Conservation (phyloP, 2,329 filamentous ascomycete species). For the Peltaster fructicola region DNA sequence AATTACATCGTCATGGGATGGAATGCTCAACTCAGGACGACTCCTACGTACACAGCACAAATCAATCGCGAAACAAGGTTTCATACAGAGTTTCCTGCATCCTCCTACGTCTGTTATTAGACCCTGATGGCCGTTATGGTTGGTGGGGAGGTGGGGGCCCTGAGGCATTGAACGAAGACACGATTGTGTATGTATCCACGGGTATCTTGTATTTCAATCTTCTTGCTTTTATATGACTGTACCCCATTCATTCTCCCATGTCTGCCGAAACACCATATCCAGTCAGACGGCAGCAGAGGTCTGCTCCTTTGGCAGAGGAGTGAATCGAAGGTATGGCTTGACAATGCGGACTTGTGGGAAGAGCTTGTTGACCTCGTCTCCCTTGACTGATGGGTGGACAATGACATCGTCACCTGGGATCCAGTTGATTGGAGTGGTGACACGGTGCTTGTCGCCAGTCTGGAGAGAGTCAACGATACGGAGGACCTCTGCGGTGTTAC, state of each 20-base stretch:
- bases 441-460: conserved; percentile 40
- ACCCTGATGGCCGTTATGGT: too few relatives aligned
- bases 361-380: conserved; percentile 39
- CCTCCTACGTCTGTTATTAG: too few relatives aligned
- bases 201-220: not conserved
- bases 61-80: too few relatives aligned
- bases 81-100: too few relatives aligned
- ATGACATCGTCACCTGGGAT: conserved; percentile 41
- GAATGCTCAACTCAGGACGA: too few relatives aligned
- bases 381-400: conserved; percentile 41
- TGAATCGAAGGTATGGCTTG: conserved; percentile 45
- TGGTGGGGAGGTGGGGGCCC: too few relatives aligned
- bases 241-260: conserved; percentile 12
- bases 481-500: conserved; percentile 36
- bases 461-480: conserved; percentile 35
- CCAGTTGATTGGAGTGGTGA: conserved; percentile 48
- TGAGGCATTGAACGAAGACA: too few relatives aligned
- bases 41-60: too few relatives aligned
- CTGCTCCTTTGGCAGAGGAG: conserved; percentile 40
- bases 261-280: conserved; percentile 9
- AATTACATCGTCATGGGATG: too few relatives aligned
- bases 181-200: too few relatives aligned
- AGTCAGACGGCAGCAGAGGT: conserved; percentile 29
- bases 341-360: conserved; percentile 44
- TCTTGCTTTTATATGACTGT: conserved; percentile 3